These are phyloP conservation scores for Xylaria curta DNA, from an alignment of 495 filamentous ascomycete species.

Conservation along the genomic window DNA sequence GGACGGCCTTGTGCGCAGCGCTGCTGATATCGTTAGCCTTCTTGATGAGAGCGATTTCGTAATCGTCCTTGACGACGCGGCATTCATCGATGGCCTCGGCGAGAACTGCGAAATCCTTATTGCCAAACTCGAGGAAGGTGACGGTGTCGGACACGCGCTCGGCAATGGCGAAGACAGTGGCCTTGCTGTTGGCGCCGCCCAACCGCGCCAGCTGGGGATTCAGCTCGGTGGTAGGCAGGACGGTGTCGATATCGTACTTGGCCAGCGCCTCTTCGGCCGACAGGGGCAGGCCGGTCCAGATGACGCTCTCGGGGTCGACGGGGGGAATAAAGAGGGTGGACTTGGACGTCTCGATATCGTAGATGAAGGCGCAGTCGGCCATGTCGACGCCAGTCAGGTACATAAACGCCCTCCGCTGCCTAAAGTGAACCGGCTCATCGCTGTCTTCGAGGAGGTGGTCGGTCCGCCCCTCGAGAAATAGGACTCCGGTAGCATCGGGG, in stretches of 20 bases:
- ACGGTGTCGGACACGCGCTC: constrained; percentile 70
- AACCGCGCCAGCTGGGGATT: constrained; percentile 64
- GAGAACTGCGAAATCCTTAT: constrained; percentile 65
- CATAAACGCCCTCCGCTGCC: constrained; percentile 92
- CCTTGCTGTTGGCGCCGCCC: constrained; percentile 50
- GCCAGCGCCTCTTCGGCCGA: constrained; percentile 72
- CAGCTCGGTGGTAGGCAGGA: constrained; percentile 71
- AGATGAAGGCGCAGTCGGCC: constrained; percentile 81
- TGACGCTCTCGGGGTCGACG: constrained; percentile 85
- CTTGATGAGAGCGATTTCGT: constrained; percentile 81
- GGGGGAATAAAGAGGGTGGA: constrained; percentile 93
- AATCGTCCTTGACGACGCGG: constrained; percentile 82
- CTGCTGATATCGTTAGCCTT: constrained; percentile 84
- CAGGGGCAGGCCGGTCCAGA: constrained; percentile 92
- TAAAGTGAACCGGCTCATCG: constrained; percentile 77
- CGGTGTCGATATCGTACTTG: constrained; percentile 83
- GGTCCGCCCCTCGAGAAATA: constrained; percentile 89
- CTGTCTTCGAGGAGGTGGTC: constrained; percentile 81
- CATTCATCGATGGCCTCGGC: constrained; percentile 78
- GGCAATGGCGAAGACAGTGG: constrained; percentile 71
- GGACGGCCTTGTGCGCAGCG: constrained; percentile 74
- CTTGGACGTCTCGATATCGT: constrained; percentile 73
- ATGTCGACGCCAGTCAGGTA: constrained; percentile 89
- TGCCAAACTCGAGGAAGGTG: constrained; percentile 67
- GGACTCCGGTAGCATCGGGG: constrained; percentile 64